Evolutionary conservation across 73 alveolate genomes (phyloP).

Genomic region (Tetrahymena elliotti): DNA sequence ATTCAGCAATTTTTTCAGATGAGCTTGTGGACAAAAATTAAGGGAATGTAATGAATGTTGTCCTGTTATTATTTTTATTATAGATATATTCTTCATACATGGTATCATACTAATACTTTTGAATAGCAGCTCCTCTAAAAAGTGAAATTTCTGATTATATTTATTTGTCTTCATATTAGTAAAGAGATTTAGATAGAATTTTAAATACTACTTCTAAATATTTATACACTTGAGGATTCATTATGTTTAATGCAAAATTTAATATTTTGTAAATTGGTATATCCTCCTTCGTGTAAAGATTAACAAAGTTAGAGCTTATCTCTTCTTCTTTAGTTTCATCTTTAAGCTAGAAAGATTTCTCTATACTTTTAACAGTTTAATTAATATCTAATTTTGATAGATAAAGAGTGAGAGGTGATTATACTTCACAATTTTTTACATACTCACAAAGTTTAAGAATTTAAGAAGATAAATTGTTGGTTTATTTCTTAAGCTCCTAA

Average conservation of each 20-base stretch:
- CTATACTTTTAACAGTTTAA: not conserved
- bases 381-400: not conserved
- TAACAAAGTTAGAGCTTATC: too few species aligned
- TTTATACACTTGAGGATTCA: not conserved
- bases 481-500: not conserved
- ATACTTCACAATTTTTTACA: not conserved
- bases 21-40: not conserved
- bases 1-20: not conserved
- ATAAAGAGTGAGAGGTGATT: not conserved
- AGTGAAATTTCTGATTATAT: not conserved
- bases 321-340: not conserved
- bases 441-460: not conserved
- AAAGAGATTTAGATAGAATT: not conserved
- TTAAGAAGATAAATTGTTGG: too few species aligned
- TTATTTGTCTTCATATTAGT: not conserved
- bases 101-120: not conserved
- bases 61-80: not conserved
- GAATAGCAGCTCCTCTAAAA: not conserved
- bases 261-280: not conserved
- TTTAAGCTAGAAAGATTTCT: too few species aligned
- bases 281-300: not conserved
- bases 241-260: not conserved
- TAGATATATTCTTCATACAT: not conserved
- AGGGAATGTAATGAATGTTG: not conserved
- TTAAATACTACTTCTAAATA: not conserved